Evolutionary conservation across 148 eudicot genomes (phyloP).

Genomic region (Polygonum aviculare): DNA sequence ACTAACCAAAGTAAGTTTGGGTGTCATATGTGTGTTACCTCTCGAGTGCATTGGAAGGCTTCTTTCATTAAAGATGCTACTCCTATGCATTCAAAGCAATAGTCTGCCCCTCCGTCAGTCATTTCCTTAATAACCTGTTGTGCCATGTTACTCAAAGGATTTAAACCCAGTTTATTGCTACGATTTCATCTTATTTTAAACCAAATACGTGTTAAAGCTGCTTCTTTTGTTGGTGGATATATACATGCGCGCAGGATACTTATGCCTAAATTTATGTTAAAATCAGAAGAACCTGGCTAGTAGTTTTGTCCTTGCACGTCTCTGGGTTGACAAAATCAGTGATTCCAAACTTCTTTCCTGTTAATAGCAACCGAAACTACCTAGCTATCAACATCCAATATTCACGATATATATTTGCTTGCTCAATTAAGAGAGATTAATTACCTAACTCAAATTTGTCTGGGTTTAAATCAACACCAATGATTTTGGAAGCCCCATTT

Average conservation of each 20-base stretch:
- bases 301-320: neutral
- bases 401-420: neutral
- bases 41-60: slow-evolving; percentile 24
- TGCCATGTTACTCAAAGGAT: neutral
- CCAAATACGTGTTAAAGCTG: no score
- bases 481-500: slow-evolving; percentile 50
- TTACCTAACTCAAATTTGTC: slow-evolving; percentile 44
- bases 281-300: slow-evolving; percentile 1
- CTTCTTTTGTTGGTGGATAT: no score
- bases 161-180: neutral
- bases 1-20: no score
- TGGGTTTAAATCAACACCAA: slow-evolving; percentile 61
- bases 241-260: no score
- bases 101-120: slow-evolving; percentile 48
- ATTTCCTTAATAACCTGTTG: slow-evolving; percentile 33
- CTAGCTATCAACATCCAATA: neutral
- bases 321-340: slow-evolving; percentile 10
- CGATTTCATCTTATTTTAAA: no score
- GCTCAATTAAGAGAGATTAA: neutral
- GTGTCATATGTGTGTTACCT: slow-evolving; percentile 10
- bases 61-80: slow-evolving; percentile 28
- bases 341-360: slow-evolving; percentile 16
- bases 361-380: neutral
- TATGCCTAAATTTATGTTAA: no score
- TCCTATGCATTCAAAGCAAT: slow-evolving; percentile 47